Conservation (phyloP, 2,329 filamentous ascomycete species). For the Aspergillus brasiliensis region DNA sequence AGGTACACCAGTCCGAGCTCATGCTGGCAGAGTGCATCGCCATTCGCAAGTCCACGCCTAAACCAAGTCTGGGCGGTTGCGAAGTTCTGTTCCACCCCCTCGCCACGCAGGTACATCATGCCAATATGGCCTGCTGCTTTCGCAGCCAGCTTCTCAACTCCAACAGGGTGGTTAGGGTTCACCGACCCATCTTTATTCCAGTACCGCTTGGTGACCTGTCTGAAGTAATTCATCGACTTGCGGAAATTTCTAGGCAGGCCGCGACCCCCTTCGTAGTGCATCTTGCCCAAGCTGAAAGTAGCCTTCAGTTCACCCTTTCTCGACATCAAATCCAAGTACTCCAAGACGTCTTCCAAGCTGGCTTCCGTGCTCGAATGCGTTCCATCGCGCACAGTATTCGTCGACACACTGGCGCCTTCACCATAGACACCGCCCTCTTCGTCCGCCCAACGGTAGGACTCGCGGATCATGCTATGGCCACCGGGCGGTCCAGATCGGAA, state of each 20-base stretch:
- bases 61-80: conserved; percentile 80
- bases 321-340: conserved; percentile 88
- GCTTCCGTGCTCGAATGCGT: conserved; percentile 79
- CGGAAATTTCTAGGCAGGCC: conserved; percentile 72
- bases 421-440: conserved; percentile 92
- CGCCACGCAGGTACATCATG: conserved; percentile 84
- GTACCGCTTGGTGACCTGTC: conserved; percentile 75
- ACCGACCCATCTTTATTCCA: conserved; percentile 80
- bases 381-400: conserved; percentile 73
- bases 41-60: conserved; percentile 71
- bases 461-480: conserved; percentile 73
- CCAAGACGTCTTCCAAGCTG: conserved; percentile 87
- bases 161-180: conserved; percentile 67
- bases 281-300: conserved; percentile 79
- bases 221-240: conserved; percentile 77
- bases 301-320: conserved; percentile 87
- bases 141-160: conserved; percentile 74
- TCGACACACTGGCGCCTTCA: conserved; percentile 87
- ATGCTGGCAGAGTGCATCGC: conserved; percentile 82
- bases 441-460: conserved; percentile 85
- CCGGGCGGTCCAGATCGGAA: conserved; percentile 88
- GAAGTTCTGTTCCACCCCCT: conserved; percentile 78
- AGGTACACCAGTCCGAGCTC: conserved; percentile 82
- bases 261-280: conserved; percentile 85
- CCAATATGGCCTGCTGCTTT: conserved; percentile 87